These are phyloP conservation scores for Candida fluviatilis DNA, from an alignment of 805 yeast genomes.

Conservation along the genomic window DNA sequence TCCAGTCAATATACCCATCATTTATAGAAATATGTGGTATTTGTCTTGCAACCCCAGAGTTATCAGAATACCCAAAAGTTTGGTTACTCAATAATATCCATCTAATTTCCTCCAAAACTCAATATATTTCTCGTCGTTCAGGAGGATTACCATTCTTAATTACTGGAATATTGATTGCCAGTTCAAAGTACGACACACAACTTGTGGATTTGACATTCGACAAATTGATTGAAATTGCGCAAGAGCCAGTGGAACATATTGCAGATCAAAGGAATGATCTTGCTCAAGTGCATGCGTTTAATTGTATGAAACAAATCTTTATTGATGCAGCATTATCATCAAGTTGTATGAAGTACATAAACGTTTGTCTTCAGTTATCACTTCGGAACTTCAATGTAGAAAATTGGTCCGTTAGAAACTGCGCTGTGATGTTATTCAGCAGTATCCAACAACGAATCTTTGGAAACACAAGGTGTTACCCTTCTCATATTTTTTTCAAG, in stretches of 20 bases:
- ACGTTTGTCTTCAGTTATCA: constrained; percentile 56
- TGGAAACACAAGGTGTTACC: constrained; percentile 49
- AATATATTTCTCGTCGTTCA: constrained; percentile 80
- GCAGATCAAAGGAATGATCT: constrained; percentile 59
- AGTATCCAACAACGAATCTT: constrained; percentile 78
- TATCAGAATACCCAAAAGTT: constrained; percentile 37
- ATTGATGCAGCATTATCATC: constrained; percentile 65
- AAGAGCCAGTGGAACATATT: constrained; percentile 40
- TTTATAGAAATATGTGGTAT: constrained; percentile 57
- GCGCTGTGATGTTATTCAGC: constrained; percentile 90
- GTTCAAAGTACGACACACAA: constrained; percentile 17
- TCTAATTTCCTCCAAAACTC: constrained; percentile 52
- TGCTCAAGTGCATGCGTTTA: constrained; percentile 93
- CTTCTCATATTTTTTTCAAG: constrained; percentile 69
- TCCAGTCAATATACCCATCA: constrained; percentile 82
- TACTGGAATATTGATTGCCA: constrained; percentile 65
- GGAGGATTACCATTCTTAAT: constrained; percentile 87
- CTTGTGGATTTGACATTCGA: constrained; percentile 50
- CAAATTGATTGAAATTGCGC: constrained; percentile 52
- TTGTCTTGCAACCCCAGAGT: constrained; percentile 33
- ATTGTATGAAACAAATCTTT: constrained; percentile 73
- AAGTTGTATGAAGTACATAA: constrained; percentile 47
- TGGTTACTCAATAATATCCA: constrained; percentile 63
- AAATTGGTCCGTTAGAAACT: constrained; percentile 85
- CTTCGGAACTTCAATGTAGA: constrained; percentile 59